Conservation (phyloP, 495 filamentous ascomycete genomes). For the Halenospora varia region DNA sequence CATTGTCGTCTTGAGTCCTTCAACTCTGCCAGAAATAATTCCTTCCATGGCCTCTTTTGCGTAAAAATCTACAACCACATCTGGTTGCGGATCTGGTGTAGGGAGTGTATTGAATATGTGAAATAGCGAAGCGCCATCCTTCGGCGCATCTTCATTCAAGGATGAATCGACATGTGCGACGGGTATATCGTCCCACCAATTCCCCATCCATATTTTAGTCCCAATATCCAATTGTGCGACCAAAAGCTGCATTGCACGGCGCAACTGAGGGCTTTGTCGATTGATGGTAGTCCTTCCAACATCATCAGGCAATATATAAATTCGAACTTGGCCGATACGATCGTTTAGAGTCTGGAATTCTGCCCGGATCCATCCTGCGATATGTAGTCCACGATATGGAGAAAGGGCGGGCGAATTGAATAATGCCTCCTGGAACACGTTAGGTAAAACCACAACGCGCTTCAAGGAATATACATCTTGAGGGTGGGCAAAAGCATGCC, state of each 20-base stretch:
- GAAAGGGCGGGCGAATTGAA: constrained; percentile 25
- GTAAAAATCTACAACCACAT: constrained; percentile 49
- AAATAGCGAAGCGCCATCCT: constrained; percentile 61
- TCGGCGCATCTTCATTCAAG: constrained; percentile 3
- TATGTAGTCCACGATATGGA: constrained; percentile 27
- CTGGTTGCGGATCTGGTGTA: constrained; percentile 59
- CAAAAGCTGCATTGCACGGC: constrained; percentile 43
- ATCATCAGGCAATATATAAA: constrained; percentile 69
- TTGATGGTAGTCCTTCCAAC: constrained; percentile 47
- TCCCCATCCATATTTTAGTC: constrained; percentile 50
- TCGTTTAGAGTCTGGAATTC: constrained; percentile 26
- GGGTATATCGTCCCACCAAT: constrained; percentile 9
- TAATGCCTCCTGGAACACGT: constrained; percentile 28
- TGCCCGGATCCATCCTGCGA: constrained; percentile 38
- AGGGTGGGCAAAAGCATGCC: constrained; percentile 15
- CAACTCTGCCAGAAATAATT: constrained; percentile 51
- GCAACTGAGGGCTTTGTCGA: constrained; percentile 36
- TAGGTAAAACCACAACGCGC: constrained; percentile 1
- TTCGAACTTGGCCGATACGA: constrained; percentile 37
- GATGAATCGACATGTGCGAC: constrained; percentile 10
- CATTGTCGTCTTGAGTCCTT: constrained; percentile 62
- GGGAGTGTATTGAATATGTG: constrained; percentile 83
- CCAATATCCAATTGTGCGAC: constrained; percentile 57
- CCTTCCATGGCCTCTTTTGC: constrained; percentile 56
- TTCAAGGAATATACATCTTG: constrained; percentile 3